A percentile compares a stretch with the other conserved stretches of the same genome.
Conservation (phyloP, 2,329 filamentous ascomycete genomes). For the Fusarium sp. region DNA sequence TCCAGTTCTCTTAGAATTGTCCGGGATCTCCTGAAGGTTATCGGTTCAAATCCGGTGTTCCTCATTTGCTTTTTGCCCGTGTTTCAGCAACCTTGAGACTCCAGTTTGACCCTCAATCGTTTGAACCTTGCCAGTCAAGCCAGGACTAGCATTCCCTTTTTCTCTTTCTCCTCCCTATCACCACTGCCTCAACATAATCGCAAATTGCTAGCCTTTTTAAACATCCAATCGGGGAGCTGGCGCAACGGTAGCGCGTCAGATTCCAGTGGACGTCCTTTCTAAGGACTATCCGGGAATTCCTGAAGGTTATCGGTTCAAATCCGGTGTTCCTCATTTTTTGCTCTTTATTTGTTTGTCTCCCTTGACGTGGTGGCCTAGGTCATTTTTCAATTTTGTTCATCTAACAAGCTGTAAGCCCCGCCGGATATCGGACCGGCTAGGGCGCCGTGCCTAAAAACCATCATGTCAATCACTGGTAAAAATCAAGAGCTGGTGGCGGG, state of each 20-base stretch:
- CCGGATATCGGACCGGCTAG: slow-evolving; percentile 22
- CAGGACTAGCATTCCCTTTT: no score
- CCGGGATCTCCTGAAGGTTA: slow-evolving; percentile 33
- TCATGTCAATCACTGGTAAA: not conserved
- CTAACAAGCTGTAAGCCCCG: not conserved
- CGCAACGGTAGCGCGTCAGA: not conserved
- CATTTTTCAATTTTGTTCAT: no score
- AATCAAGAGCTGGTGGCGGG: slow-evolving; percentile 29
- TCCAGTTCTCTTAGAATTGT: not conserved
- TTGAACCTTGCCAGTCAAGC: no score
- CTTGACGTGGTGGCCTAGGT: no score
- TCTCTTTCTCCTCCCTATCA: no score
- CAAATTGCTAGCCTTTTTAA: no score
- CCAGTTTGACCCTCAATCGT: no score
- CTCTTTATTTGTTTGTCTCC: no score
- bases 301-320: not conserved
- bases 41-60: slow-evolving; percentile 36
- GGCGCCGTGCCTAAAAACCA: slow-evolving; percentile 3
- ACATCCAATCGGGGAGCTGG: not conserved
- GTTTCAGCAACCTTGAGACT: no score
- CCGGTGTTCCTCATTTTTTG: not conserved
- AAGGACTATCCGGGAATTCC: not conserved
- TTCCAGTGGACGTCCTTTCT: not conserved
- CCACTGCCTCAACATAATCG: no score
- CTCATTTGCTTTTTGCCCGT: slow-evolving; percentile 2